Evolutionary conservation across 257 asterid species (phyloP), one percentile per base, ranked within the genome.

Genomic region (Plantago elongata): DNA sequence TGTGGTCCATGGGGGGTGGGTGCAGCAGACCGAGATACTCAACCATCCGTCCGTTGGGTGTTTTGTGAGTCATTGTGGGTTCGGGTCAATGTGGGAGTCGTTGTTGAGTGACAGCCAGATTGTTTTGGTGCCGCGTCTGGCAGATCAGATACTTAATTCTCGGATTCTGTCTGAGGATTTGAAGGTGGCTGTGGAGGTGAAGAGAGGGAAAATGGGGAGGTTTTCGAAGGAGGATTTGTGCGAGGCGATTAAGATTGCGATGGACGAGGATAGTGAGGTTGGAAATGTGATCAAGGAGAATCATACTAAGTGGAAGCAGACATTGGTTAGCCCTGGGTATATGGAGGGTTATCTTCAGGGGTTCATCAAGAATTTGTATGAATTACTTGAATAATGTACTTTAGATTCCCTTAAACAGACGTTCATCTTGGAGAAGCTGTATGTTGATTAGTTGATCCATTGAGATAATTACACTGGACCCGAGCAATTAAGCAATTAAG

Each of bases 11-110:
- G 94, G 83, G 9, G 94, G 89, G 9, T 84, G 95, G 93, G 87
- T 88, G 49, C 88, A 74, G 45, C 95, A 85, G 73, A 59, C 84
- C n/a, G 83, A 80, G 58, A 75, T 88, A 17, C 76, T 90, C 63
- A 76, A 37, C 46, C 98, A 90, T 75, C 76, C 79, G 11, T 79
- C 96, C 3, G 82, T 90, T 0, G 96, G 98, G 4, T 88, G 98
- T 69, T 90, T 85, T 74, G 96, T 90, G 61, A 84, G 86, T 74
- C 96, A 90, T 49, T 81, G 98, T 62, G 98, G 95, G 54, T 79
- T 82, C 67, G 89, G 95, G 13, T 88, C 98, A 9, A 90, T 88
- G 94, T 90, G 96, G 96, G 95, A 88, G 72, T 85, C 94, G 46
- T 56, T 90, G 76, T 68, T 78, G 77, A 77, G 88, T 54, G 85